A percentile compares a stretch with the other conserved stretches of the same genome.
Conservation (phyloP, 1,284 basidiomycete genomes). For the Ustilago esculenta region DNA sequence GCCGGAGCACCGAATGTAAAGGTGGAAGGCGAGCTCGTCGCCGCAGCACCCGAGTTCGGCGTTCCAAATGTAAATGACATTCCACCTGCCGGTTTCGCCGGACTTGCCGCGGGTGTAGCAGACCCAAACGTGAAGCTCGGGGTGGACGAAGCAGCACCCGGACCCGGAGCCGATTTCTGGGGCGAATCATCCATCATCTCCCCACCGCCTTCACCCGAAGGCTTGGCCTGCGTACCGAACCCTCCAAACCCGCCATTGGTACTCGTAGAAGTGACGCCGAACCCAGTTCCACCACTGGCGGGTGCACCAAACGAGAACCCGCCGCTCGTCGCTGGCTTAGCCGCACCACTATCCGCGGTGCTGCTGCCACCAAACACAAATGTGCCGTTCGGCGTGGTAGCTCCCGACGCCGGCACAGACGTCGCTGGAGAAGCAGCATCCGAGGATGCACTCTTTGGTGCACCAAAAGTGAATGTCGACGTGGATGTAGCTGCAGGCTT, state of each 20-base stretch:
- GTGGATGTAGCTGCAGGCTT: constrained; percentile 22
- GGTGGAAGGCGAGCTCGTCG: constrained; percentile 4
- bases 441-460: background rate
- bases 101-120: constrained; percentile 10
- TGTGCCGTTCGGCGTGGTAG: constrained; percentile 13
- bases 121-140: constrained; percentile 39
- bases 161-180: background rate
- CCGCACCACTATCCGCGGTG: constrained; percentile 1
- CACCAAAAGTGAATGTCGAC: background rate
- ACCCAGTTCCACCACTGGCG: constrained; percentile 4
- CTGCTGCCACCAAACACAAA: constrained; percentile 19
- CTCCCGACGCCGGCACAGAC: background rate
- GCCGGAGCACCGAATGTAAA: constrained; percentile 27
- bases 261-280: background rate
- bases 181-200: constrained; percentile 55
- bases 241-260: constrained; percentile 20
- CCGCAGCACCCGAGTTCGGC: background rate
- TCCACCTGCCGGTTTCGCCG: constrained; percentile 2
- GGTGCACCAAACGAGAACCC: constrained; percentile 26
- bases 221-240: constrained; percentile 10
- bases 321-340: constrained; percentile 6
- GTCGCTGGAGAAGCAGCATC: background rate
- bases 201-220: constrained; percentile 1
- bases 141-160: constrained; percentile 4
- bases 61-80: constrained; percentile 27